phyloP scores from a whole-genome alignment of 2,329 filamentous ascomycete species.

The Alternaria ethzedia region DNA sequence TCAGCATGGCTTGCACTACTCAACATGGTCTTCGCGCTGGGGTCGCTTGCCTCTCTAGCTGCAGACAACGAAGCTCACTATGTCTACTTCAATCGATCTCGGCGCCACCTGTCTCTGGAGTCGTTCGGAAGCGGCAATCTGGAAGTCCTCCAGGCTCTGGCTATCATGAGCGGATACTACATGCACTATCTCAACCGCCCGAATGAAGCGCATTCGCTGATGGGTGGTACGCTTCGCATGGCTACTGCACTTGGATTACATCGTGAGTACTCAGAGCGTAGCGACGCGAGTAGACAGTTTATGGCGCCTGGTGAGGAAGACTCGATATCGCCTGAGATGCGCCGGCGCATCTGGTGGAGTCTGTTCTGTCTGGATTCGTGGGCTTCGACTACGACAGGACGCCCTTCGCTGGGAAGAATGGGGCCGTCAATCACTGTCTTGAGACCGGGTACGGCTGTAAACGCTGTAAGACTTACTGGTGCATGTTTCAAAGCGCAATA shows the following conservation, averaged over 20 bases:
- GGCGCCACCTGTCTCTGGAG: conserved; percentile 70
- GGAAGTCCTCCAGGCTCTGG: conserved; percentile 75
- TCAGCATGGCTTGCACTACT: conserved; percentile 73
- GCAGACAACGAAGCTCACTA: conserved; percentile 69
- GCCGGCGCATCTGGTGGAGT: conserved; percentile 54
- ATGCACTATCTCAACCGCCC: conserved; percentile 79
- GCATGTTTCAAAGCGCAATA: neutral
- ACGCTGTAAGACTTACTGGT: conserved; percentile 31
- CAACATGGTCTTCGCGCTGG: conserved; percentile 79
- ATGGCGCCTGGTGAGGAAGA: conserved; percentile 38
- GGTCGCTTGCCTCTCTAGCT: conserved; percentile 72
- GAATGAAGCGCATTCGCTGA: conserved; percentile 76
- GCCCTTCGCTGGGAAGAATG: conserved; percentile 50
- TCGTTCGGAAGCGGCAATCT: conserved; percentile 73
- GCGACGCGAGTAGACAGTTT: conserved; percentile 21
- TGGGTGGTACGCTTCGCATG: conserved; percentile 75
- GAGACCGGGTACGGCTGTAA: conserved; percentile 42
- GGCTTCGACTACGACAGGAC: conserved; percentile 52
- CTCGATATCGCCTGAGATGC: conserved; percentile 47
- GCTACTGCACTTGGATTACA: conserved; percentile 76
- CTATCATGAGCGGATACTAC: conserved; percentile 76
- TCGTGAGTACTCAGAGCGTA: conserved; percentile 62
- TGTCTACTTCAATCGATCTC: conserved; percentile 72
- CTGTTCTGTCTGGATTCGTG: conserved; percentile 54
- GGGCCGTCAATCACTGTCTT: conserved; percentile 49